Evolutionary conservation across 371 early-diverging fungal species (phyloP), one percentile per base, ranked within the genome.

Genomic region (Fennellomyces sp.): DNA sequence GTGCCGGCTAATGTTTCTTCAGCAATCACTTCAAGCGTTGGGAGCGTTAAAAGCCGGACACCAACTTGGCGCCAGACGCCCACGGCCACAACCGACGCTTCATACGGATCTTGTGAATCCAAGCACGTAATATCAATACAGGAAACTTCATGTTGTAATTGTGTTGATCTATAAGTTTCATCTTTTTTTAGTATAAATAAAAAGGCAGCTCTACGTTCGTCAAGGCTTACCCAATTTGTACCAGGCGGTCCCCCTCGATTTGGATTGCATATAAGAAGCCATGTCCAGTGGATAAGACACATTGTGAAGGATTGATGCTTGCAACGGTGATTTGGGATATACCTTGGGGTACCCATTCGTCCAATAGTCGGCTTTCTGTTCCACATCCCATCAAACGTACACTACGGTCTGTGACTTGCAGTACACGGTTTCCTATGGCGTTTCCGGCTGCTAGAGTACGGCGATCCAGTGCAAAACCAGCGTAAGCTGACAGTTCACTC

Each of bases 51-150:
- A 25, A 94, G 41, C 4, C 76, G 71, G 0, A 94, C 86, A 31
- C 85, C 85, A 15, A 82, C 78, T 41, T 86, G 82, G 10, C 77
- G 82, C 96, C 96, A 97, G 17, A 89, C 63, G 11, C 92, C 93
- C 10, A 94, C 84, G 1, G 91, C 90, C 10, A 86, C 82, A 3
- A 87, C 74, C 5, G 63, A 52, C 0, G 88, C 71, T 12, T 61
- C 28, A 5, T 65, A 50, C 0, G 76, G 62, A 17, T 65, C 50
- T n/a, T 52, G 63, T 23, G 71, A 36, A 55, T 85, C 82, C 36
- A 82, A 64, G 10, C 84, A 75, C 27, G 77, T 80, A 38, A 91
- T 83, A 61, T 89, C 86, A 27, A 95, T 72, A 61, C 94, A 94
- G 1, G 94, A 81, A 35, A 94, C 81, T 51, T 92, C 90, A 51